Percentiles rank a stretch among this genome's conserved stretches.
Conservation (phyloP, 1,139 yeast genomes). For the Geotrichum phurueaensis region DNA sequence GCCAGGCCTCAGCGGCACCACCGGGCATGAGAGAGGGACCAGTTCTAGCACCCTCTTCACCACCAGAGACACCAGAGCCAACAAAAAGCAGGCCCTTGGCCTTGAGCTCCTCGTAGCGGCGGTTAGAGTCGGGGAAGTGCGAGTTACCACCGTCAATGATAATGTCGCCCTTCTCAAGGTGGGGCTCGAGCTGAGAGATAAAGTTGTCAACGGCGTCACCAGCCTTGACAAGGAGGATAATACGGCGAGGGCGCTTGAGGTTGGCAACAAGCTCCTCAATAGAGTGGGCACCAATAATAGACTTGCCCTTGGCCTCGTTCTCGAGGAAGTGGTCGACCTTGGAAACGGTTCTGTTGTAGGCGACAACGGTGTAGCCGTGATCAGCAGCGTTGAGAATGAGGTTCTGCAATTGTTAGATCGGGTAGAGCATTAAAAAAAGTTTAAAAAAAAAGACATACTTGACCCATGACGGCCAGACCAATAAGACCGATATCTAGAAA, state of each 20-base stretch:
- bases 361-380: constrained; percentile 86
- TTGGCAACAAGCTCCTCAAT: constrained; percentile 80
- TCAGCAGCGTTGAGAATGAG: constrained; percentile 96
- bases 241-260: constrained; percentile 96
- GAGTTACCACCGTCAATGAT: constrained; percentile 99
- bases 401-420: constrained; percentile 39
- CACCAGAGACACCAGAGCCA: constrained; percentile 99
- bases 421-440: constrained; percentile 6
- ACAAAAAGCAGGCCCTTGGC: constrained; percentile 85
- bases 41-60: constrained; percentile 99
- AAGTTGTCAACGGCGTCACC: constrained; percentile 92
- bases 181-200: constrained; percentile 81
- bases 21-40: constrained; percentile 99
- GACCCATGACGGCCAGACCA: constrained; percentile 99
- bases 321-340: constrained; percentile 91
- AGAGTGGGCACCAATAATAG: constrained; percentile 91
- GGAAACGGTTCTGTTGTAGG: constrained; percentile 94
- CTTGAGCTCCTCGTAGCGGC: constrained; percentile 88
- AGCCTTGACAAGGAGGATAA: constrained; percentile 91
- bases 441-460: constrained; percentile 28
- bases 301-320: constrained; percentile 85
- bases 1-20: constrained; percentile 98
- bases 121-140: constrained; percentile 97
- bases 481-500: constrained; percentile 85
- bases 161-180: constrained; percentile 94